Percentiles rank a stretch among this genome's conserved stretches.
These are phyloP conservation scores for Geotrichum carabidarum DNA, from an alignment of 1,139 yeast species.

Conservation along the genomic window DNA sequence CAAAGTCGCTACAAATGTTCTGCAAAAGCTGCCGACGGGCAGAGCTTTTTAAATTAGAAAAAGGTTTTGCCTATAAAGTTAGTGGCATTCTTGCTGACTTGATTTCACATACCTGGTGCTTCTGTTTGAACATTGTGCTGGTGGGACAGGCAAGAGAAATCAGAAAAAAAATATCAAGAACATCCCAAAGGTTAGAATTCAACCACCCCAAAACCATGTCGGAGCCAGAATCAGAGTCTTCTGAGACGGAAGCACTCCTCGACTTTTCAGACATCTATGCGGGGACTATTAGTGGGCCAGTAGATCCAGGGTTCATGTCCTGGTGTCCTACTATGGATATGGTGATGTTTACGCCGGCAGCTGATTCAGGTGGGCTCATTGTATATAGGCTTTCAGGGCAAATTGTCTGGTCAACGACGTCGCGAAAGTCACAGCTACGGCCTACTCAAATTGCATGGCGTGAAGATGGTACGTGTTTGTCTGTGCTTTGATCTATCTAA, in stretches of 20 bases:
- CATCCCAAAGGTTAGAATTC: background rate
- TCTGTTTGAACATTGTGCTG: constrained; percentile 55
- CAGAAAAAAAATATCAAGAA: background rate
- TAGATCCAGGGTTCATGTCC: constrained; percentile 43
- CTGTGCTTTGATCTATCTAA: background rate
- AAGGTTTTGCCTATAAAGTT: constrained; percentile 51
- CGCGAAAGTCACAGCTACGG: constrained; percentile 18
- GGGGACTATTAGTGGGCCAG: constrained; percentile 7
- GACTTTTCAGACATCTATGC: constrained; percentile 11
- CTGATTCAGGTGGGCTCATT: constrained; percentile 45
- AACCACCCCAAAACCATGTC: constrained; percentile 1
- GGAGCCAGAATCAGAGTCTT: background rate
- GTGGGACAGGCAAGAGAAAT: background rate
- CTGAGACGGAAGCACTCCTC: background rate
- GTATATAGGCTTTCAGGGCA: constrained; percentile 54
- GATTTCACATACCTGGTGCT: constrained; percentile 41
- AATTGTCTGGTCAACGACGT: constrained; percentile 47
- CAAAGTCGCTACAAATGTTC: constrained; percentile 45
- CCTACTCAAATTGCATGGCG: constrained; percentile 35
- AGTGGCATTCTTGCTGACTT: background rate
- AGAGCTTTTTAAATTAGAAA: constrained; percentile 74
- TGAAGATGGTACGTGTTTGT: constrained; percentile 33
- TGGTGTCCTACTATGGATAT: constrained; percentile 59
- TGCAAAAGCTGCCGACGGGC: constrained; percentile 63
- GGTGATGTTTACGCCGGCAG: constrained; percentile 42